Evolutionary conservation across 768 basidiomycete species (phyloP).

Genomic region (Tricholoma flavovirens): DNA sequence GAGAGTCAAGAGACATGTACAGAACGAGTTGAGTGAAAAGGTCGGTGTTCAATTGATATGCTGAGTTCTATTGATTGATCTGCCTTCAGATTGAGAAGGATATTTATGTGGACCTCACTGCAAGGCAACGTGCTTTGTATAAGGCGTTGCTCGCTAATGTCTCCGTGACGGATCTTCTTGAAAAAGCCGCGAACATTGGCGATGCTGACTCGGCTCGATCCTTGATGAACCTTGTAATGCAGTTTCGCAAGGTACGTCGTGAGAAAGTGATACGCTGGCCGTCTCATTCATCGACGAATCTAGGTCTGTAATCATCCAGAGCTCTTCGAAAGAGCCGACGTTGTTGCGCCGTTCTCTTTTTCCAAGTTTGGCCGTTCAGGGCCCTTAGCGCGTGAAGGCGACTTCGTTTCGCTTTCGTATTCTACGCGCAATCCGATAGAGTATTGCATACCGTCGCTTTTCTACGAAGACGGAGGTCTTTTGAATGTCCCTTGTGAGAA

Average conservation of each 20-base stretch:
- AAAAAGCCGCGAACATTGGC: constrained; percentile 87
- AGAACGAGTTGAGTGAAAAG: constrained; percentile 99
- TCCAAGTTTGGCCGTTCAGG: constrained; percentile 76
- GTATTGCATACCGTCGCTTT: constrained; percentile 62
- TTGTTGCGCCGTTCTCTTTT: constrained; percentile 90
- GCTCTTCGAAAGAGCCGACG: constrained; percentile 95
- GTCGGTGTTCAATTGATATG: constrained; percentile 30
- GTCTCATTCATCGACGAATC: neutral
- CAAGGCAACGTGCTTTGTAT: constrained; percentile 88
- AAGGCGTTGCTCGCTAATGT: constrained; percentile 87
- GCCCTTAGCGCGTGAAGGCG: constrained; percentile 82
- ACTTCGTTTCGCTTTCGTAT: constrained; percentile 75
- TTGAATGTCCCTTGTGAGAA: constrained; percentile 56
- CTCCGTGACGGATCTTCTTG: constrained; percentile 89
- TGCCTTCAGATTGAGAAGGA: constrained; percentile 86
- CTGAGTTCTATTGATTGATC: neutral
- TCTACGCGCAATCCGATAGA: constrained; percentile 87
- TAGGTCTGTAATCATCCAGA: constrained; percentile 98
- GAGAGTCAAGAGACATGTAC: constrained; percentile 96
- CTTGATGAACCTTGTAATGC: constrained; percentile 99
- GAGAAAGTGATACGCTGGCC: neutral
- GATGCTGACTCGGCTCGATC: constrained; percentile 90
- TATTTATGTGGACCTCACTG: constrained; percentile 89
- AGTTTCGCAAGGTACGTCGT: constrained; percentile 83
- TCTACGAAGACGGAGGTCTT: constrained; percentile 76